Evolutionary conservation across 257 asterid species (phyloP).

Genomic region (Coffea canephora): DNA sequence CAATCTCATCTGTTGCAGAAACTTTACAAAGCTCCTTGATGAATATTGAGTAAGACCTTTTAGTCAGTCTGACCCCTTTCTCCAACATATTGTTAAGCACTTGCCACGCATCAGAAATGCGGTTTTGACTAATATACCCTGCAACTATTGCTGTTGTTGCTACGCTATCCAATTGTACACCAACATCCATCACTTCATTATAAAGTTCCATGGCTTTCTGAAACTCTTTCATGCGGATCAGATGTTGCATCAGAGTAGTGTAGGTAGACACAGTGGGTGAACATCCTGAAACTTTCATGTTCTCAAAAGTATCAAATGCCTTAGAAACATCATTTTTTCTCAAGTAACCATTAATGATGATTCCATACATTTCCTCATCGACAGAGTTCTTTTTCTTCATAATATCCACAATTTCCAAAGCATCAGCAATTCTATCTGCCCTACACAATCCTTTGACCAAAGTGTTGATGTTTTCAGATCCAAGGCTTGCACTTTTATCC

Average conservation of each 20-base stretch:
- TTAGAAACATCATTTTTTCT: conserved; percentile 47
- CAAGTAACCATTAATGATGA: conserved; percentile 52
- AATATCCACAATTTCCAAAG: conserved; percentile 74
- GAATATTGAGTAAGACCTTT: conserved; percentile 46
- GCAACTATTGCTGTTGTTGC: conserved; percentile 62
- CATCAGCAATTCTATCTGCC: conserved; percentile 61
- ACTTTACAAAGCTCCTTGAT: conserved; percentile 69
- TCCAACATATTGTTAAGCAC: conserved; percentile 54
- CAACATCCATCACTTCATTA: conserved; percentile 56
- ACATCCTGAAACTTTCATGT: conserved; percentile 46
- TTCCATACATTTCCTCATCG: conserved; percentile 41
- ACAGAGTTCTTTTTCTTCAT: conserved; percentile 52
- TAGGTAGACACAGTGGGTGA: conserved; percentile 46
- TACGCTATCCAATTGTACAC: conserved; percentile 54
- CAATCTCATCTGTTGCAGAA: conserved; percentile 52
- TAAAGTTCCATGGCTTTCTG: conserved; percentile 57
- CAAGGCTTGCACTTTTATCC: conserved; percentile 47
- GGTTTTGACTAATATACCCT: conserved; percentile 58
- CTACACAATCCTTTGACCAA: conserved; percentile 78
- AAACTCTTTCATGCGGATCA: conserved; percentile 55
- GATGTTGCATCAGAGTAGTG: conserved; percentile 64
- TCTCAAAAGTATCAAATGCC: conserved; percentile 56
- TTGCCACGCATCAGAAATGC: conserved; percentile 53
- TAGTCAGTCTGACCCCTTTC: conserved; percentile 49
- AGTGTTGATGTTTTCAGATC: conserved; percentile 40